A percentile compares a stretch with the other conserved stretches of the same genome.
phyloP scores from a whole-genome alignment of 73 alveolate genomes.

The Paramecium bursaria region DNA sequence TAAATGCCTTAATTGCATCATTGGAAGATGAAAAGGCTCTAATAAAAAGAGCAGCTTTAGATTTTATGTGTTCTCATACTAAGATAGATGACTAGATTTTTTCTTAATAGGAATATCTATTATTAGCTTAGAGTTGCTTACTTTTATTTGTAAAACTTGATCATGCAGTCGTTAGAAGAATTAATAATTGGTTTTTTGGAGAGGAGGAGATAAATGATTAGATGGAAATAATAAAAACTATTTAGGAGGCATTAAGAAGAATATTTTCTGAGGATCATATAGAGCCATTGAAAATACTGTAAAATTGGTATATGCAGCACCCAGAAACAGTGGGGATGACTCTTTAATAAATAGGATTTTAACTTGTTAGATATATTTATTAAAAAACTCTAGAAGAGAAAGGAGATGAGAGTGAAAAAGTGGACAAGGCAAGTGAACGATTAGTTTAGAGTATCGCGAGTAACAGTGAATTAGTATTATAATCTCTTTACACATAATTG shows the following conservation, averaged over 20 bases:
- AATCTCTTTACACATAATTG: background rate
- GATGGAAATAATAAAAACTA: background rate
- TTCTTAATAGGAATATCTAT: background rate
- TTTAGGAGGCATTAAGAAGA: background rate
- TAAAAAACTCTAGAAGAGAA: background rate
- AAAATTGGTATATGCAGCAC: slow-evolving; percentile 59
- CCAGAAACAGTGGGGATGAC: slow-evolving; percentile 51
- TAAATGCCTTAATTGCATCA: slow-evolving; percentile 50
- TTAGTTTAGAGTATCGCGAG: slow-evolving; percentile 35
- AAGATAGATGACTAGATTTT: slow-evolving; percentile 17
- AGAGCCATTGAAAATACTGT: slow-evolving; percentile 22
- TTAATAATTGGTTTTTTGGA: slow-evolving; percentile 48
- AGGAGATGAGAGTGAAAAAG: background rate
- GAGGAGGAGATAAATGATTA: slow-evolving; percentile 29
- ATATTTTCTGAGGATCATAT: background rate
- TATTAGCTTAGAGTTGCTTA: background rate
- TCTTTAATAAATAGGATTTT: slow-evolving; percentile 33
- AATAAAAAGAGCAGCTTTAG: slow-evolving; percentile 50
- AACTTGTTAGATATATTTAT: slow-evolving; percentile 16
- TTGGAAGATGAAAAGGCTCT: slow-evolving; percentile 42
- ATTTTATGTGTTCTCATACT: slow-evolving; percentile 45
- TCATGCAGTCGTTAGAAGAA: slow-evolving; percentile 51
- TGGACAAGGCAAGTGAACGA: slow-evolving; percentile 48
- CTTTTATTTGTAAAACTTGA: slow-evolving; percentile 25
- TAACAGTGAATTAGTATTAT: slow-evolving; percentile 10